These are phyloP conservation scores for Xylaria sp. DNA, from an alignment of 2,329 filamentous ascomycete genomes.

Conservation along the genomic window DNA sequence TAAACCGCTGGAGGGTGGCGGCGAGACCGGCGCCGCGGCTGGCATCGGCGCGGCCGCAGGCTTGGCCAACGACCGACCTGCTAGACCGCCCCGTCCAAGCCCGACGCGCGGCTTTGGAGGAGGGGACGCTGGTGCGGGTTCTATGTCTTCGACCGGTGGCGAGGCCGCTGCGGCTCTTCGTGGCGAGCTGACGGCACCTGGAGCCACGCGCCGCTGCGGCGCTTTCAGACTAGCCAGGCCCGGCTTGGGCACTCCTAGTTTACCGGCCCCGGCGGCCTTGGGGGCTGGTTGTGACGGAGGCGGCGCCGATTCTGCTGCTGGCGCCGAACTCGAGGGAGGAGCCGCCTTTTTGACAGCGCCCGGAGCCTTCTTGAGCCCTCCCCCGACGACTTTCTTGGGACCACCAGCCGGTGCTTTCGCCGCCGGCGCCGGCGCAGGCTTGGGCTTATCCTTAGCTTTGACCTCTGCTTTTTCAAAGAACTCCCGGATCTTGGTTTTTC, in stretches of 20 bases:
- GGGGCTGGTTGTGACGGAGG: slow-evolving; percentile 55
- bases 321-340: slow-evolving; percentile 34
- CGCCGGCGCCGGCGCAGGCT: slow-evolving; percentile 62
- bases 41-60: slow-evolving; percentile 51
- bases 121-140: slow-evolving; percentile 43
- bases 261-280: slow-evolving; percentile 42
- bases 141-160: slow-evolving; percentile 51
- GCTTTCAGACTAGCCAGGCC: slow-evolving; percentile 54
- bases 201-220: slow-evolving; percentile 52
- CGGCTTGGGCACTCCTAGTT: slow-evolving; percentile 51
- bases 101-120: slow-evolving; percentile 58
- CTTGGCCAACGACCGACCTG: slow-evolving; percentile 78
- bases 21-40: slow-evolving; percentile 48
- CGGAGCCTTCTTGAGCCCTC: slow-evolving; percentile 45
- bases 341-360: slow-evolving; percentile 50
- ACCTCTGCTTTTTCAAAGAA: slow-evolving; percentile 76
- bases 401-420: slow-evolving; percentile 45
- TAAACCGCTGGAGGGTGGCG: slow-evolving; percentile 59
- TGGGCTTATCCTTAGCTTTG: slow-evolving; percentile 87
- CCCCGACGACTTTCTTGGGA: slow-evolving; percentile 29
- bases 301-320: slow-evolving; percentile 46
- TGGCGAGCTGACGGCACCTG: slow-evolving; percentile 47
- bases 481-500: slow-evolving; percentile 93
- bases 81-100: slow-evolving; percentile 73
- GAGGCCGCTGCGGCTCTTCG: slow-evolving; percentile 42